A percentile compares a stretch with the other conserved stretches of the same genome.
These are phyloP conservation scores for Trichoderma virens DNA, from an alignment of 495 filamentous ascomycete genomes.

Conservation along the genomic window DNA sequence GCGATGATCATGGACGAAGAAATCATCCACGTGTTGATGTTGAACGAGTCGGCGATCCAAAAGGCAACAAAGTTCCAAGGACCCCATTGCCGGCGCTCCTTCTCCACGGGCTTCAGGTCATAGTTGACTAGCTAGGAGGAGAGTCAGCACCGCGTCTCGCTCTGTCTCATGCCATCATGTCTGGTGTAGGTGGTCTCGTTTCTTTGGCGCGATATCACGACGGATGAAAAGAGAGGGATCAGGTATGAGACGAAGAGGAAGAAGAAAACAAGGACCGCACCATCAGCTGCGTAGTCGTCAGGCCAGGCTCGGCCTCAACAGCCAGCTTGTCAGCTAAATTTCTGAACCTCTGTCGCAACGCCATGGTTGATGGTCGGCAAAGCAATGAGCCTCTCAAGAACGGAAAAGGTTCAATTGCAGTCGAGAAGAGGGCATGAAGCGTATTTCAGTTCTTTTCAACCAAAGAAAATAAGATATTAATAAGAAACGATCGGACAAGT, in stretches of 20 bases:
- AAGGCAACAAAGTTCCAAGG: slow-evolving; percentile 86
- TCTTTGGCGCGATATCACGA: neutral
- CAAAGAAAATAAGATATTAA: neutral
- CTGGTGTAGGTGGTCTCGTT: neutral
- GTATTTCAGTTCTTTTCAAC: neutral
- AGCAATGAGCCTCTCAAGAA: neutral
- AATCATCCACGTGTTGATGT: slow-evolving; percentile 99
- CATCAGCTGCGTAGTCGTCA: slow-evolving; percentile 79
- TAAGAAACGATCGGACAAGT: neutral
- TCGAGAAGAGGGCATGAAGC: neutral
- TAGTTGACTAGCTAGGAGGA: slow-evolving; percentile 62
- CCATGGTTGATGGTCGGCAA: neutral
- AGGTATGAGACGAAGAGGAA: neutral
- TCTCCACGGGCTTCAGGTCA: slow-evolving; percentile 88
- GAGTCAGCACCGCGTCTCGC: slow-evolving; percentile 2
- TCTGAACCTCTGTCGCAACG: slow-evolving; percentile 1
- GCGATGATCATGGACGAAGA: slow-evolving; percentile 66
- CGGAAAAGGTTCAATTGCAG: neutral
- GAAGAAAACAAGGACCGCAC: slow-evolving; percentile 24
- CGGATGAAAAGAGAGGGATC: slow-evolving; percentile 1
- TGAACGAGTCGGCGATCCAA: slow-evolving; percentile 91
- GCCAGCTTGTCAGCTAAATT: slow-evolving; percentile 49
- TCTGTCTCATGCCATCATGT: neutral
- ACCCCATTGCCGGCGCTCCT: slow-evolving; percentile 77
- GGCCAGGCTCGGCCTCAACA: slow-evolving; percentile 66